phyloP scores from a whole-genome alignment of 345 rosid genomes.

The Anastatica hierochuntica region DNA sequence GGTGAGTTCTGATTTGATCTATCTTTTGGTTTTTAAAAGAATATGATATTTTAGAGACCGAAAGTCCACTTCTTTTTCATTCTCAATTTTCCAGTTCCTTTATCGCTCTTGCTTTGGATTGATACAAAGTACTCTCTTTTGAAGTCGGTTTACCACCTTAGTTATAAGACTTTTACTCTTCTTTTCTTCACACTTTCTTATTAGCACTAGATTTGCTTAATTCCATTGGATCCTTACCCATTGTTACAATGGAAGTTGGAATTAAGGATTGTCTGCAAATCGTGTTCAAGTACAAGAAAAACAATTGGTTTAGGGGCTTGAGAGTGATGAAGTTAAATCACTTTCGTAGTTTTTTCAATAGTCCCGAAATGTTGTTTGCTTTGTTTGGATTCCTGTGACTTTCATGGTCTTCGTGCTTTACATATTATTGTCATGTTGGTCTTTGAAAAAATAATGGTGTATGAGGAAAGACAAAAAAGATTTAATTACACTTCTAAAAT shows the following conservation, averaged over 20 bases:
- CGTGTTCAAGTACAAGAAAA: slow-evolving; percentile 96
- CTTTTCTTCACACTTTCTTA: neutral
- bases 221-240: slow-evolving; percentile 1
- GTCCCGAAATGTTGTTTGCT: slow-evolving; percentile 7
- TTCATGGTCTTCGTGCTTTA: neutral
- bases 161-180: neutral
- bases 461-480: too few relatives aligned
- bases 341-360: slow-evolving; percentile 15
- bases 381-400: slow-evolving; percentile 11
- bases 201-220: slow-evolving; percentile 6
- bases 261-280: slow-evolving; percentile 96
- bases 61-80: too few relatives aligned
- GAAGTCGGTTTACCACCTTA: neutral
- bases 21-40: neutral
- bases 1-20: slow-evolving; percentile 34
- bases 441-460: too few relatives aligned
- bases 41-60: too few relatives aligned
- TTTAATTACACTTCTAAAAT: too few relatives aligned
- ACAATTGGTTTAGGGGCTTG: slow-evolving; percentile 29
- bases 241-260: slow-evolving; percentile 95
- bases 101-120: too few relatives aligned
- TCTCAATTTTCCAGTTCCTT: too few relatives aligned
- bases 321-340: slow-evolving; percentile 4
- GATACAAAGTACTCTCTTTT: too few relatives aligned
- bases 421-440: too few relatives aligned